These are phyloP conservation scores for Suhomyces sp. DNA, from an alignment of 805 yeast genomes.

Conservation along the genomic window DNA sequence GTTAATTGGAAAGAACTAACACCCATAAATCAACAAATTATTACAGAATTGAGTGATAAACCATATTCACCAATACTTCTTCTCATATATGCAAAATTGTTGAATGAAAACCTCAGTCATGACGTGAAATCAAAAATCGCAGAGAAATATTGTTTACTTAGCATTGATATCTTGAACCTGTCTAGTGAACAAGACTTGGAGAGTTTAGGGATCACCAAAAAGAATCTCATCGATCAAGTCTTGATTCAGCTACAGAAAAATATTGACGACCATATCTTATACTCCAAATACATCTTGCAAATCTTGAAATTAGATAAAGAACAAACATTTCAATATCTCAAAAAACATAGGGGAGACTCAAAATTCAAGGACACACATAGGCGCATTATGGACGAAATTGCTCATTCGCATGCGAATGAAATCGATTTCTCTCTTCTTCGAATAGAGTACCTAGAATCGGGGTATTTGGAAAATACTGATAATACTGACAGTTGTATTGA, in stretches of 20 bases:
- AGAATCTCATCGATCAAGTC: constrained; percentile 6
- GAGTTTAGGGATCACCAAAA: constrained; percentile 1
- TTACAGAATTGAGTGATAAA: background rate
- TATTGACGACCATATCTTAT: constrained; percentile 22
- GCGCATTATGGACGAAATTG: constrained; percentile 30
- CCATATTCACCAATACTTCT: background rate
- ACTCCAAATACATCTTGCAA: constrained; percentile 32
- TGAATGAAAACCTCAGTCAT: background rate
- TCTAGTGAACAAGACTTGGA: background rate
- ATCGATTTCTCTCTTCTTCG: constrained; percentile 28
- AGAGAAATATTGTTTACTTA: constrained; percentile 8
- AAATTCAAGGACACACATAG: constrained; percentile 26
- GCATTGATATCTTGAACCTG: constrained; percentile 4
- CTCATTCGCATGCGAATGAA: constrained; percentile 19
- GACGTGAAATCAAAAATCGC: no score
- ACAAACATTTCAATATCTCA: constrained; percentile 31
- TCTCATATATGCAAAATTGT: background rate
- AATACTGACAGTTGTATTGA: constrained; percentile 18
- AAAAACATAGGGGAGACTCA: constrained; percentile 24
- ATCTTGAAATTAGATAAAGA: constrained; percentile 29
- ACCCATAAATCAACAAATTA: constrained; percentile 5
- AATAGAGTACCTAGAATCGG: constrained; percentile 35
- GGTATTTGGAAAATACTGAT: constrained; percentile 20
- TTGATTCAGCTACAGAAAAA: constrained; percentile 14
- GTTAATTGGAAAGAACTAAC: constrained; percentile 9